Evolutionary conservation across 345 rosid genomes (phyloP).

Genomic region (Cardiospermum halicacabum): DNA sequence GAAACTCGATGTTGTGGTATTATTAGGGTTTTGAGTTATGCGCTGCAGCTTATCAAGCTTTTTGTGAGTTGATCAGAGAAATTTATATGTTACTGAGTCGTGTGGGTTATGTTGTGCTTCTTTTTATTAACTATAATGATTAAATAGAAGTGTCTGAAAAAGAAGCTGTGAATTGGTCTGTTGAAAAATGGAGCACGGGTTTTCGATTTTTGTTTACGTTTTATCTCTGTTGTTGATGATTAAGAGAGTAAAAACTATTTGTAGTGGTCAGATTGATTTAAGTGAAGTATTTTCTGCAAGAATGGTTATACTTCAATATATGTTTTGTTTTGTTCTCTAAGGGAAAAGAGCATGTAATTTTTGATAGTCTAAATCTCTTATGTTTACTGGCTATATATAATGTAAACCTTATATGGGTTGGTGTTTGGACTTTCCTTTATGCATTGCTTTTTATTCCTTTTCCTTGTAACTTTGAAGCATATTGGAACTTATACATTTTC

Average conservation of each 20-base stretch:
- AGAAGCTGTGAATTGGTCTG: not conserved
- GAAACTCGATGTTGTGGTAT: not conserved
- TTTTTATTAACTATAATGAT: too few species aligned
- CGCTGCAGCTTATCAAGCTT: not conserved
- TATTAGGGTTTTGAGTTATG: slow-evolving; percentile 7
- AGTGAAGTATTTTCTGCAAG: not conserved
- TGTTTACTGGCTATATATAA: not conserved
- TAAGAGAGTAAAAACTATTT: not conserved
- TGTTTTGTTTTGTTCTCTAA: not conserved
- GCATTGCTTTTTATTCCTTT: not conserved
- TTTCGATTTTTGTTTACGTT: not conserved
- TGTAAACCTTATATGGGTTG: not conserved
- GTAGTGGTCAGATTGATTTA: not conserved
- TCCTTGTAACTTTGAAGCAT: not conserved
- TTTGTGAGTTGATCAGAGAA: not conserved
- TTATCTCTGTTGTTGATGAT: not conserved
- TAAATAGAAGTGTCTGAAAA: not conserved
- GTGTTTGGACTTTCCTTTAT: not conserved
- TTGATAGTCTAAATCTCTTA: not conserved
- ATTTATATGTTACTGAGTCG: not conserved
- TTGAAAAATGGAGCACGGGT: not conserved
- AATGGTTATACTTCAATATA: not conserved
- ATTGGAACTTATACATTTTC: not conserved
- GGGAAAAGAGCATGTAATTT: not conserved
- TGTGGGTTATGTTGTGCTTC: not conserved